A percentile compares a stretch with the other conserved stretches of the same genome.
Conservation (phyloP, 805 yeast species). For the Saccharomycopsis lassenensis region DNA sequence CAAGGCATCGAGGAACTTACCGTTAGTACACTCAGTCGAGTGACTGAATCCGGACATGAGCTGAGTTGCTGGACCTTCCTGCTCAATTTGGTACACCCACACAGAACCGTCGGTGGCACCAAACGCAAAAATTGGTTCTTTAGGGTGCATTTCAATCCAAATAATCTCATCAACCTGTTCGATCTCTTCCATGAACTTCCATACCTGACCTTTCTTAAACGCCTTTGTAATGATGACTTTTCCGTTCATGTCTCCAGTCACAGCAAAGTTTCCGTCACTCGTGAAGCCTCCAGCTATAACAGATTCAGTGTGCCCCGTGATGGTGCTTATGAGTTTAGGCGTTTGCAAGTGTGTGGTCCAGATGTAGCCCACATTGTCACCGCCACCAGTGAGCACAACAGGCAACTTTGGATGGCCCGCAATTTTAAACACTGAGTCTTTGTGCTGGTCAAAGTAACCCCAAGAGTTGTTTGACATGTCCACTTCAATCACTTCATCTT, state of each 20-base stretch:
- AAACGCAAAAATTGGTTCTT: constrained; percentile 72
- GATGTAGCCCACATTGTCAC: constrained; percentile 77
- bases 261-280: constrained; percentile 63
- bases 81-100: constrained; percentile 72
- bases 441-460: constrained; percentile 81
- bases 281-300: constrained; percentile 80
- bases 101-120: constrained; percentile 91
- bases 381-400: constrained; percentile 84
- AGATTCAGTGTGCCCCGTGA: constrained; percentile 79
- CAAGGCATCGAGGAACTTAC: constrained; percentile 54
- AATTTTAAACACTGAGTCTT: constrained; percentile 50
- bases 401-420: constrained; percentile 79
- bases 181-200: constrained; percentile 60
- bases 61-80: constrained; percentile 42
- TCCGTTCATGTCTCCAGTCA: constrained; percentile 96
- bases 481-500: constrained; percentile 26
- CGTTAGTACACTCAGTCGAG: constrained; percentile 69
- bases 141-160: constrained; percentile 77
- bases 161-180: constrained; percentile 87
- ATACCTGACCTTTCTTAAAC: constrained; percentile 61
- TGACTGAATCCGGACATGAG: constrained; percentile 76
- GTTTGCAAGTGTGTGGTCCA: constrained; percentile 92
- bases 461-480: constrained; percentile 37
- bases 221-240: constrained; percentile 63
- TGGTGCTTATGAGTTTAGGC: constrained; percentile 64